Evolutionary conservation across 306 rosid genomes (phyloP), one percentile per base, ranked within the genome.

Genomic region (Mimosa pudica): DNA sequence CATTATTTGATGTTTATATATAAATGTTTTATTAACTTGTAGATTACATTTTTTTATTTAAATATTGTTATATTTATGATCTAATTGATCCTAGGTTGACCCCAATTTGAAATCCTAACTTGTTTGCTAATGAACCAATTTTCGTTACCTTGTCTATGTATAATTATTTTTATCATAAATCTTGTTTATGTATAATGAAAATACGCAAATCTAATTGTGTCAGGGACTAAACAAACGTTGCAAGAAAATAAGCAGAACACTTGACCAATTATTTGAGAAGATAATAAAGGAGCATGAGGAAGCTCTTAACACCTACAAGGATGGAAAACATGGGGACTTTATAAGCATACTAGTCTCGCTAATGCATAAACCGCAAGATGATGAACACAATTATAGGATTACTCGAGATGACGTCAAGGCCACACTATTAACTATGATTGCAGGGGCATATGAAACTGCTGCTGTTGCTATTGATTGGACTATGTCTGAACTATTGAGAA

Each of bases 321-420:
- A 7, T 8, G 14, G 1, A 24, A 49, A 60, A 1, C 72, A 77
- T 20, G 45, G 51, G 57, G 83, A 84, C 46, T 66, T 84, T 46
- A 8, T 81, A 35, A 85, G 78, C 80, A 79, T 78, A 33, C 57
- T 85, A 36, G 82, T 87, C 20, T 80, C 82, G 0, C 8, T 49
- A 48, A 80, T 66, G 85, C 13, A 82, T 62, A 79, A 77, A 9
- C 83, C 87, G 2, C 57, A 74, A 1, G 42, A 38, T 38, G 74
- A 80, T n/a, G 87, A 83, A 63, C 79, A 83, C 33, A 74, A 2
- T n/a, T 69, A 80, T 13, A 65, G 20, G 62, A 74, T 81, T 44
- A 72, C 76, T 46, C 77, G 77, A 68, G 64, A 81, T 0, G 74
- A 79, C 78, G 81, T 81, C 18, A 90, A 90, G 66, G 90, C 91